Conservation (phyloP, 805 yeast genomes). For the Ogataea salicorniae region DNA sequence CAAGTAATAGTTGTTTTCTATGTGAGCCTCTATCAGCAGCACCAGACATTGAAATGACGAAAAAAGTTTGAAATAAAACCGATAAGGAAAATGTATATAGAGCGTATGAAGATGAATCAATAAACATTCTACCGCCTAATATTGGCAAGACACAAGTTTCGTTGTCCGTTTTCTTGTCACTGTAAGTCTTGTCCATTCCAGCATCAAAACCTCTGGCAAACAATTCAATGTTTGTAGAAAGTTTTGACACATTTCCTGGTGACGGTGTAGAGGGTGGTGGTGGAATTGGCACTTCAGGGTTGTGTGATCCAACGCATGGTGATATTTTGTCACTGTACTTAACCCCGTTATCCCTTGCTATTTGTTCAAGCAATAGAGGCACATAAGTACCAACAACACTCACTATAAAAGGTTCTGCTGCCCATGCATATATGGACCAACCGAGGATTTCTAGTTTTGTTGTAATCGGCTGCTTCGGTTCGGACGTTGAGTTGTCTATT, state of each 20-base stretch:
- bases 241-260: background rate
- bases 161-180: slow-evolving; percentile 1
- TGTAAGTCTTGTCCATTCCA: background rate
- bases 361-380: slow-evolving; percentile 64
- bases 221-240: no score
- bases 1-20: slow-evolving; percentile 49
- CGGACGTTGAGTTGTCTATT: background rate
- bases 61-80: slow-evolving; percentile 66
- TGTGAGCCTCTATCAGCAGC: slow-evolving; percentile 60
- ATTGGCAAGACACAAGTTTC: slow-evolving; percentile 31
- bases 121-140: slow-evolving; percentile 31
- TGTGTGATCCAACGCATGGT: slow-evolving; percentile 40
- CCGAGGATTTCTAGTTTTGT: slow-evolving; percentile 47
- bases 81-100: slow-evolving; percentile 66
- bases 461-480: slow-evolving; percentile 21
- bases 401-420: slow-evolving; percentile 77
- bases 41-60: slow-evolving; percentile 71
- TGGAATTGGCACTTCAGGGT: slow-evolving; percentile 31
- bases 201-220: background rate
- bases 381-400: slow-evolving; percentile 76
- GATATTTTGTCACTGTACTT: slow-evolving; percentile 49
- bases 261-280: slow-evolving; percentile 17
- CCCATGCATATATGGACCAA: slow-evolving; percentile 68
- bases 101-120: slow-evolving; percentile 72
- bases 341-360: slow-evolving; percentile 72